Percentiles rank a stretch among this genome's conserved stretches.
Evolutionary conservation across 176 grass and related monocot species (phyloP).

Genomic region (Hordeum vulgare): MorexV3_pseudomolecules_assembly NC_058519.1:627338077-627338576

Average conservation of each 20-base stretch:
- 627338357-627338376: background rate
- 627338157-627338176: background rate
- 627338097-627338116: too few relatives aligned
- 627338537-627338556: background rate
- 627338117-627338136: too few relatives aligned
- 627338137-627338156: background rate
- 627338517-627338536: background rate
- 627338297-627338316: background rate
- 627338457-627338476: background rate
- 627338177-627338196: background rate
- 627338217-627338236: background rate
- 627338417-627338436: background rate
- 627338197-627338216: background rate
- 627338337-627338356: background rate
- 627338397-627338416: slow-evolving; percentile 1
- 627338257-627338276: too few relatives aligned
- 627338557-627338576: background rate
- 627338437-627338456: background rate
- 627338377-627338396: background rate
- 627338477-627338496: background rate
- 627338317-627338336: background rate
- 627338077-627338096: too few relatives aligned
- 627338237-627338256: background rate
- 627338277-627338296: background rate
- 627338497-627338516: background rate